These are phyloP conservation scores for Tetrastigma voinierianum DNA, from an alignment of 164 flowering plant species.

Conservation along the genomic window DNA sequence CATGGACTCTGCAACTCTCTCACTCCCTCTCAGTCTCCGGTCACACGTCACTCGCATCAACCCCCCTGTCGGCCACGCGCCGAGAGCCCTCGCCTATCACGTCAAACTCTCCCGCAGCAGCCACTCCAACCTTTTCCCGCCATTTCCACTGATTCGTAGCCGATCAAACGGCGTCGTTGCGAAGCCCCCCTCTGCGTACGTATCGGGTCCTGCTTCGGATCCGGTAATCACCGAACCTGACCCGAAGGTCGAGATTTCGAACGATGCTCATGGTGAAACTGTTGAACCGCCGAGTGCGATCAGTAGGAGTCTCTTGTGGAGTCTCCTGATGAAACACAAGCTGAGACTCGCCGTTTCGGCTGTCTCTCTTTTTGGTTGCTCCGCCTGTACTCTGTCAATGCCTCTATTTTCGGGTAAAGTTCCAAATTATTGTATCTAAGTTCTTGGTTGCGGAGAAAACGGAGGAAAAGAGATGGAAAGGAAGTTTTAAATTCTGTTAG, in stretches of 20 bases:
- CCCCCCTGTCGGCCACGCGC: background rate
- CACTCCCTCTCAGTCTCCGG: background rate
- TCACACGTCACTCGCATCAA: background rate
- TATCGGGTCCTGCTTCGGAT: constrained; percentile 77
- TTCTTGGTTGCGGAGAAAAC: constrained; percentile 2
- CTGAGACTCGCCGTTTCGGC: constrained; percentile 48
- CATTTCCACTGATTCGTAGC: background rate
- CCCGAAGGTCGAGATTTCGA: constrained; percentile 30
- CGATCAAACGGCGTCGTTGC: background rate
- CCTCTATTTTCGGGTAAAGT: constrained; percentile 71
- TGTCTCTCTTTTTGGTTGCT: constrained; percentile 57
- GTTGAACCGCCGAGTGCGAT: constrained; percentile 28
- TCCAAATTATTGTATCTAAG: background rate
- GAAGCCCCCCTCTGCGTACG: constrained; percentile 37
- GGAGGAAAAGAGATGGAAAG: background rate
- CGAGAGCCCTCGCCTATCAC: background rate
- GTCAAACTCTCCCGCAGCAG: constrained; percentile 1
- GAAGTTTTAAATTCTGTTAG: background rate
- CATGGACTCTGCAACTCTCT: constrained; percentile 7
- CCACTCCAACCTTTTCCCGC: constrained; percentile 6
- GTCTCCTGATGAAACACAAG: constrained; percentile 57
- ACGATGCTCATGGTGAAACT: constrained; percentile 2
- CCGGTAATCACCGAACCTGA: constrained; percentile 44
- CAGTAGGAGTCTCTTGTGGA: constrained; percentile 63
- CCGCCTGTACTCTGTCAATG: constrained; percentile 84